Base-by-base conservation (phyloP, 306 rosid genomes). In the Chamaecrista fasciculata region DNA sequence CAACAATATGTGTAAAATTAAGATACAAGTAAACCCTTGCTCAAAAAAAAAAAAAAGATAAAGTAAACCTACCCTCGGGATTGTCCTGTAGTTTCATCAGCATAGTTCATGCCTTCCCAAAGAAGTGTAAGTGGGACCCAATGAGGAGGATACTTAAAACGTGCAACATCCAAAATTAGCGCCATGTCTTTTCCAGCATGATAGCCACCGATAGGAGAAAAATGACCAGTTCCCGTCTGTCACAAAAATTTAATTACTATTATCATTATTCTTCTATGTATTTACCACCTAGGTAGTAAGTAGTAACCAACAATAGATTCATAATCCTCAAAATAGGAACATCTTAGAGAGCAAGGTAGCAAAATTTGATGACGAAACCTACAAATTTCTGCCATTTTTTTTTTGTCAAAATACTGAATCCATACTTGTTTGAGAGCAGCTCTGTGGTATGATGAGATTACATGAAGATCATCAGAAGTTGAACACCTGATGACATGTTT, bases 71-170 rank as follows among this genome's bases (percentile, higher is more conserved):
- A 94, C 98, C 98, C 98, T 61, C 98, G 82, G 1, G 78, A 51
- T 57, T 76, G 89, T 73, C 90, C 85, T 7, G 87, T 85, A 72
- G 90, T 23, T 77, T 73, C 83, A 62, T 86, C 97, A 47, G 79
- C 28, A 75, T 85, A 28, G 50, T 73, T 83, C 98, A 90, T 90
- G 82, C 92, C 98, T 14, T 94, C 94, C 98, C 98, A 94, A 14
- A 90, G 90, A 84, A 81, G 70, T 39, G 67, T 55, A 60, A 94
- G 89, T 5, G 97, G 94, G 20, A 94, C 90, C 97, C 98, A 94
- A n/a, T 94, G 97, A 14, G 98, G 96, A 79, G 98, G 98, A 79
- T 94, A 94, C 69, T 94, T 94, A 70, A 94, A 93, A 15, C 98
- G 96, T 50, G 98, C 98, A 66, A 93, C 98, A 55, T 88, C 98